phyloP scores from a whole-genome alignment of 768 basidiomycete species.

The Pleurotus ostreatus region DNA sequence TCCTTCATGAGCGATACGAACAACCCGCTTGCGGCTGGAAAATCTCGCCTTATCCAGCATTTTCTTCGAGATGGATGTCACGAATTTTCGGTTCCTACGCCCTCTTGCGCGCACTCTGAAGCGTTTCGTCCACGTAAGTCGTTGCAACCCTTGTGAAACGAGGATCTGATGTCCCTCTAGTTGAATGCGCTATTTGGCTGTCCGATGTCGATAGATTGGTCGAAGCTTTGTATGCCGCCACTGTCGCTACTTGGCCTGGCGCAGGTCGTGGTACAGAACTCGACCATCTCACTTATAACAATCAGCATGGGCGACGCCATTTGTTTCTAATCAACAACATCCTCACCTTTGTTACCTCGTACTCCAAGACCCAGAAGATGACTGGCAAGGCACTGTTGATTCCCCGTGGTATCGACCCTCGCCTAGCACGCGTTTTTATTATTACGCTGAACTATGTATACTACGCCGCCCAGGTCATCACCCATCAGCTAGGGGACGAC shows the following conservation, averaged over 20 bases:
- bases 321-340: conserved; percentile 16
- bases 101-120: too few relatives aligned
- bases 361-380: conserved; percentile 12
- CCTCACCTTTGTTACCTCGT: conserved; percentile 9
- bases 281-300: conserved; percentile 10
- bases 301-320: background rate
- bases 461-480: conserved; percentile 3
- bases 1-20: conserved; percentile 1
- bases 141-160: background rate
- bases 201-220: conserved; percentile 9
- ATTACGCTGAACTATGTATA: conserved; percentile 4
- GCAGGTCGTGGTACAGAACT: conserved; percentile 15
- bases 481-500: background rate
- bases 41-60: too few relatives aligned
- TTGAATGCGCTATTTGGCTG: background rate
- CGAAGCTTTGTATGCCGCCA: conserved; percentile 8
- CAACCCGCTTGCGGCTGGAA: background rate
- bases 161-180: background rate
- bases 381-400: conserved; percentile 4
- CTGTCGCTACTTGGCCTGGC: conserved; percentile 14
- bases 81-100: too few relatives aligned
- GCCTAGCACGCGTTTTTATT: conserved; percentile 1
- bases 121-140: background rate
- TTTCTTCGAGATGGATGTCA: too few relatives aligned
- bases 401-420: background rate